Base-by-base conservation (phyloP, 306 rosid genomes). In the Luffa acutangula region DNA sequence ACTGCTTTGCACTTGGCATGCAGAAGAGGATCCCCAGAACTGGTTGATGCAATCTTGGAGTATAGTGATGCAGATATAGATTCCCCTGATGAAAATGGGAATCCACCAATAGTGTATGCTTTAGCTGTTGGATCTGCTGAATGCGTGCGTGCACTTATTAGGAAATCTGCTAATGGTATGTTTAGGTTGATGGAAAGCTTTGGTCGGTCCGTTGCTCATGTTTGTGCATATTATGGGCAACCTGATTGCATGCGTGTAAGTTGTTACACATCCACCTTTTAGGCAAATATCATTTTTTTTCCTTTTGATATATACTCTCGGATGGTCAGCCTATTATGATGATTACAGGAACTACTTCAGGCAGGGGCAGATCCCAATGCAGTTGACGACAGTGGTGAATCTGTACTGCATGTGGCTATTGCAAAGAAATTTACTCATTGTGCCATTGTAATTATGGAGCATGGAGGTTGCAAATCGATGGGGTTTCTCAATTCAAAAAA, bases 221-320 rank as follows among this genome's bases (percentile, higher is more conserved):
- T 93, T 67, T 96, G 99, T 88, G 99, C 99, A 62, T 91, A 93
- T 82, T 97, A 96, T 82, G 99, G 99, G 33, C 99, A 96, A 72
- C 99, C 99, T 39, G 97, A 96, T 89, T 96, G 99, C 84, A 96
- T 96, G 99, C 93, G 86, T 65, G 99, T 96, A 91, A 81, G 99
- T 88, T 74, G 78, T 51, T 51, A 33, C 60, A 51, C 5, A 33
- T 72, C 42, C 60, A 46, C 56, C 78, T 80, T 76, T 81, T 51
- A 17, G 85, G 81, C 56, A 80, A 49, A 15, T 25, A 49, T 34
- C 33, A 15, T 31, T 51, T 74, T 1, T 31, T 74, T 74, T 51
- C 75, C 75, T 58, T 78, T 77, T 54, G 25, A 70, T 75, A 80
- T 45, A 82, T 83, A 67, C 65, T 31, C 70, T 57, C 76, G 46